Base-by-base conservation (phyloP, 2,329 filamentous ascomycete genomes). In the Trichophyton schoenleinii region DNA sequence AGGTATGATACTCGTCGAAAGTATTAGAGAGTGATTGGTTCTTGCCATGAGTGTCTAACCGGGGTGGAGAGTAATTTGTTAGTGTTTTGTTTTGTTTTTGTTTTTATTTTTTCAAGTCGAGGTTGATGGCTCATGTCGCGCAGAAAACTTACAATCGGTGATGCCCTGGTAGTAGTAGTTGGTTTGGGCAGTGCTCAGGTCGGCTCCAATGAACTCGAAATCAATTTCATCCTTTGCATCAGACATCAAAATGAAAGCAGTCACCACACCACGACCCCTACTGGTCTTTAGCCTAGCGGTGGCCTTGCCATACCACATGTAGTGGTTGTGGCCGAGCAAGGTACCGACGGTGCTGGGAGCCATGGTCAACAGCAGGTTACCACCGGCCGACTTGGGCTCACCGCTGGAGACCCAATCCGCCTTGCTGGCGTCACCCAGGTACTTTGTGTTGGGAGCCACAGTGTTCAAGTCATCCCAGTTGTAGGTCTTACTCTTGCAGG, bases 221-320 rank as follows among this genome's bases (percentile, higher is more conserved):
- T 99, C 94, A 69, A 99, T 96, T 76, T 99, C 94, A 71, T 99
- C 94, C 81, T 96, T 95, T 70, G 95, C 88, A 70, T 97, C 92
- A 41, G 88, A 91, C 74, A 96, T 84, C 70, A 97, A 80, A 73
- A 99, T 99, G 72, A 99, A 99, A 34, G 91, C 92, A 1, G 91
- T 95, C n/a, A 99, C 88, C 22, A 99, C 94, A 80, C 94, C 94
- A 53, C 80, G 77, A 62, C 91, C 91, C 69, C 88, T 86, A 66
- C 87, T 87, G 0, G 91, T 92, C 80, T 90, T 94, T 74, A 97
- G 79, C 61, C 79, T 88, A 60, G 89, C 90, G 73, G 87, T 88
- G 69, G 96, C 86, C 74, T 88, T 96, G 71, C 94, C 94, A 74
- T 97, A 99, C 94, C 94, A 97, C 76, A 99, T 86, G 76, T 96